Evolutionary conservation across 2,329 filamentous ascomycete species (phyloP), one percentile per base, ranked within the genome.

Genomic region (Fusarium pseudonygamai): DNA sequence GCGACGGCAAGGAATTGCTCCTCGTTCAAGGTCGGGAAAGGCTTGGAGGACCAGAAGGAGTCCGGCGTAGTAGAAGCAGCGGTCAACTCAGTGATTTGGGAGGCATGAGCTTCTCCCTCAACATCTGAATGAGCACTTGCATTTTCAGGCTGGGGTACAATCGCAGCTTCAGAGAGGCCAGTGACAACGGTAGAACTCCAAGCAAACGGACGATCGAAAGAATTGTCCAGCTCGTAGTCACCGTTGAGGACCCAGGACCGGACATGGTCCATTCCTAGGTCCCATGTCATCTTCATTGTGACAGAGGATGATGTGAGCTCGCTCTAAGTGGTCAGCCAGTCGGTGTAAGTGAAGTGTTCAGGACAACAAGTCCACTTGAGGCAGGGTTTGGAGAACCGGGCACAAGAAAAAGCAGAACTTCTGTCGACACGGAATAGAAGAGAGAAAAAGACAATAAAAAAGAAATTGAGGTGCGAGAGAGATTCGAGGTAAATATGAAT

Each of bases 251-350:
- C 76, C 76, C 76, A 78, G 68, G 76, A 75, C 75, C 73, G 75
- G 67, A 78, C 76, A 68, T 78, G 76, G 71, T 76, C 76, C 73
- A 78, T 74, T 58, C 61, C 75, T 52, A 74, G 71, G 71, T 78
- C 76, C 76, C 76, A 78, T n/a, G 71, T 75, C 66, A 77, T 65
- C 69, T 78, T 75, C 76, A 78, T 78, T 61, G 49, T 70, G 67
- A 60, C 57, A 61, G 63, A 46, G 45, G 53, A 52, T 42, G 63
- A 60, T 60, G 62, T 28, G 43, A 62, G 36, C n/a, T 37, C 59
- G 56, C 50, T 74, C 50, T 24, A 43, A 62, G 61, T 67, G 49
- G 37, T 28, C 69, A 50, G n/a, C 28, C 22, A 18, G 47, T 61
- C 36, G 36, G 63, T 73, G 40, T 53, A 57, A 69, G 64, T 66